phyloP scores from a whole-genome alignment of 441 rosid species.

The Capsella rubella region DNA sequence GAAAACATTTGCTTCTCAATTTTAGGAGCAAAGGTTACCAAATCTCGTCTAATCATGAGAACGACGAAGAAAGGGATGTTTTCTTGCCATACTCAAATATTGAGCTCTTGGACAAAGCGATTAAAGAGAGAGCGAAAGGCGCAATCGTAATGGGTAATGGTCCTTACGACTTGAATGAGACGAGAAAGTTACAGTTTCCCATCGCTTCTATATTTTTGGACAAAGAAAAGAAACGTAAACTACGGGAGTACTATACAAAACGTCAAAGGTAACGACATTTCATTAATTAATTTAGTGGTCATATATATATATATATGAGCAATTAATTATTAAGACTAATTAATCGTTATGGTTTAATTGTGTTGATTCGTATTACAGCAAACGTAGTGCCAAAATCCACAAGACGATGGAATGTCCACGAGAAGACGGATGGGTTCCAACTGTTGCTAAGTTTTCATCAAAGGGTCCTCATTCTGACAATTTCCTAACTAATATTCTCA shows the following conservation, averaged over 20 bases:
- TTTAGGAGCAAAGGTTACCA: slow-evolving; percentile 7
- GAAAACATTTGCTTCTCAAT: not conserved
- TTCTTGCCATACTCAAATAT: not conserved
- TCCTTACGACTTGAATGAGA: not conserved
- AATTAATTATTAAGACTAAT: too few relatives aligned
- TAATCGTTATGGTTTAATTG: too few relatives aligned
- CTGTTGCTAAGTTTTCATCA: slow-evolving; percentile 25
- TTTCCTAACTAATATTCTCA: slow-evolving; percentile 33
- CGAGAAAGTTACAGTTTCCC: slow-evolving; percentile 9
- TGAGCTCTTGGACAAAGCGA: not conserved
- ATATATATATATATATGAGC: too few relatives aligned
- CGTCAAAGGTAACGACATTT: slow-evolving; percentile 12
- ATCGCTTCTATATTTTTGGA: slow-evolving; percentile 29
- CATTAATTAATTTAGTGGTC: not conserved
- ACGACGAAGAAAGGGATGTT: slow-evolving; percentile 19
- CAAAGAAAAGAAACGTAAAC: rapidly evolving
- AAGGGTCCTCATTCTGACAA: slow-evolving; percentile 27
- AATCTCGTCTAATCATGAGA: not conserved
- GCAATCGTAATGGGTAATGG: not conserved
- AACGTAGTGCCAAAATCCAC: slow-evolving; percentile 20
- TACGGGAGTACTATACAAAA: not conserved
- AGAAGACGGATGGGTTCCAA: slow-evolving; percentile 1
- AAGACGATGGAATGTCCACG: not conserved
- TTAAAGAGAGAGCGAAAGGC: slow-evolving; percentile 30
- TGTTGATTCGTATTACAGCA: slow-evolving; percentile 11